Base-by-base conservation (phyloP, 1,139 yeast species). In the Yamadazyma spencermartinsiae region DNA sequence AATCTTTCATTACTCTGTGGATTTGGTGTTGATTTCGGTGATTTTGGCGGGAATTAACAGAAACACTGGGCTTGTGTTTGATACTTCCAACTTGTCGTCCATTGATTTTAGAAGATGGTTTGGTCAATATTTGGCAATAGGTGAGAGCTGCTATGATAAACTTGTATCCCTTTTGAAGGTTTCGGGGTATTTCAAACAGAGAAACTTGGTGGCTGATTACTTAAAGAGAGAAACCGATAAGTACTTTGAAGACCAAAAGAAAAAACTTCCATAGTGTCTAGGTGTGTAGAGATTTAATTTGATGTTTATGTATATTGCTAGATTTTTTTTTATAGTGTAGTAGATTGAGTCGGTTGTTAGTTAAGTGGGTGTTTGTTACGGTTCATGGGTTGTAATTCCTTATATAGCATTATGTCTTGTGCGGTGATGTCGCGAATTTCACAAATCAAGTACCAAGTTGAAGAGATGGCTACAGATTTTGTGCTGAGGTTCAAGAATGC, bases 21-120 rank as follows among this genome's bases (percentile, higher is more conserved):
- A 82, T 50, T 63, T 82, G 41, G 72, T 82, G 2, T 61, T 83
- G 41, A 61, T 81, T 14, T 79, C 87, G 3, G 73, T 83, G 55
- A 63, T 83, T 17, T 63, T 82, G 24, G 87, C 89, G 0, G 86
- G 85, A 1, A 65, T 82, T 38, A 80, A 82, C 51, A 65, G 81
- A 39, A 77, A 78, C 45, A 81, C 87, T 0, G 89, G 88, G 0
- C 66, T 73, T 42, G 72, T 63, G 33, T 72, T 72, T 51, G 76
- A 72, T 54, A 71, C 76, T 13, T 54, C 68, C 10, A 56, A 61
- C 37, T 60, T 77, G 45, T 69, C 74, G 13, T 74, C 75, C 2
- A 68, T 71, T n/a, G 86, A 79, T 46, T 54, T 76, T 44, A 68
- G 82, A 33, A 64, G 71, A 36, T 72, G 80, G 68, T 65, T 82